These are phyloP conservation scores for Pleurotus platypus DNA, from an alignment of 768 basidiomycete species.

Conservation along the genomic window DNA sequence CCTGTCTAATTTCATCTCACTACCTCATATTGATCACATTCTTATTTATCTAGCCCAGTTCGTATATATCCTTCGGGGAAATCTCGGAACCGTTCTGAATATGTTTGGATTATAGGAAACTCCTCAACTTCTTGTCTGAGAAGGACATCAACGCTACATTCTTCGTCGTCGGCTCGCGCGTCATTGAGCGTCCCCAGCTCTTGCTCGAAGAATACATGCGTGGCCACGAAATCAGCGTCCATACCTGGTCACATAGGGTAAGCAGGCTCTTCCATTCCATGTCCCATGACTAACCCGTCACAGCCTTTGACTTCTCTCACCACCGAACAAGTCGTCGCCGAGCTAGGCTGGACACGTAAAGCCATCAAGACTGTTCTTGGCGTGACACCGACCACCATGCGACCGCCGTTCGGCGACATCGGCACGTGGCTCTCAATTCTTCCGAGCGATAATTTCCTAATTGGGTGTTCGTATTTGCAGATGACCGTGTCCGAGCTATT, in stretches of 20 bases:
- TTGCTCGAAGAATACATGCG: constrained; percentile 78
- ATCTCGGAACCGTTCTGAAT: constrained; percentile 5
- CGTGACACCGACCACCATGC: constrained; percentile 75
- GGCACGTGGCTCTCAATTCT: constrained; percentile 28
- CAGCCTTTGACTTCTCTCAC: constrained; percentile 68
- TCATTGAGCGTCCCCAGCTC: constrained; percentile 71
- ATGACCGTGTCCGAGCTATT: constrained; percentile 92
- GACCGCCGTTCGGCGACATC: constrained; percentile 82
- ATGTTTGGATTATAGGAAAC: constrained; percentile 34
- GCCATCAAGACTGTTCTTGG: constrained; percentile 75
- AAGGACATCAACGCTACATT: constrained; percentile 77
- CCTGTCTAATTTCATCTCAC: neutral
- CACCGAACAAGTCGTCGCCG: constrained; percentile 85
- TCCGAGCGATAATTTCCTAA: neutral
- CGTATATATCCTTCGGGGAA: constrained; percentile 16
- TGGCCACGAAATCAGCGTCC: constrained; percentile 79
- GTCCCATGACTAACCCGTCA: neutral
- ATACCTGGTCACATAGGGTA: constrained; percentile 88
- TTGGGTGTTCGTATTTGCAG: constrained; percentile 27
- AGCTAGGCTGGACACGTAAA: constrained; percentile 89
- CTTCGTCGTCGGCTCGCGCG: constrained; percentile 77
- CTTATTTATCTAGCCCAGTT: constrained; percentile 42
- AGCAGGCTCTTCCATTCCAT: neutral
- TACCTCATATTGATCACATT: constrained; percentile 1
- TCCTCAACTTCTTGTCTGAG: constrained; percentile 68